Evolutionary conservation across 1,139 yeast species (phyloP).

Genomic region (Kluyveromyces sp.): DNA sequence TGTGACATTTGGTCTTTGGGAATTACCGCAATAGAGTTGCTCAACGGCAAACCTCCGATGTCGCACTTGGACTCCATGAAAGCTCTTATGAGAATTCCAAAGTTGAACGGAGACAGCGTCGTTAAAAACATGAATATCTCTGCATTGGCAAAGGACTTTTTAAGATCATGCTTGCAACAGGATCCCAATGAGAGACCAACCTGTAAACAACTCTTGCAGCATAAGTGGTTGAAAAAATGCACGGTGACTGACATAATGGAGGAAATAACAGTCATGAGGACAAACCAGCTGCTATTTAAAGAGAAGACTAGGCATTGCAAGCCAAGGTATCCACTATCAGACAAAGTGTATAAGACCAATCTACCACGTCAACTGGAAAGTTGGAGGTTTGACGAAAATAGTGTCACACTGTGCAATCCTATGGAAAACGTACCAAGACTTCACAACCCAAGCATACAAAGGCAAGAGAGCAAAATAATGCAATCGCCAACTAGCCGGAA

Average conservation of each 20-base stretch:
- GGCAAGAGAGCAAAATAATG: not conserved
- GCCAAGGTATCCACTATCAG: conserved; percentile 30
- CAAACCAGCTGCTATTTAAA: conserved; percentile 19
- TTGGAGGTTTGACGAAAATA: conserved; percentile 23
- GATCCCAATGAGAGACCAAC: conserved; percentile 50
- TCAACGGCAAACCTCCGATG: conserved; percentile 68
- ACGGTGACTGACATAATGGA: conserved; percentile 17
- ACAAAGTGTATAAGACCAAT: conserved; percentile 27
- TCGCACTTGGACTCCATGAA: conserved; percentile 67
- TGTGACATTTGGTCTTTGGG: conserved; percentile 90
- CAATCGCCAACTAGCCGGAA: conserved; percentile 1
- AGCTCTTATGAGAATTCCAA: conserved; percentile 66
- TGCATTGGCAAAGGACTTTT: conserved; percentile 52
- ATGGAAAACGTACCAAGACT: conserved; percentile 2
- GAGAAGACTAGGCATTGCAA: conserved; percentile 13
- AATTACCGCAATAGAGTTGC: conserved; percentile 69
- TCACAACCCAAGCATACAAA: not conserved
- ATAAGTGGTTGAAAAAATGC: conserved; percentile 37
- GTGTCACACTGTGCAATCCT: not conserved
- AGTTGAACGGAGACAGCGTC: conserved; percentile 58
- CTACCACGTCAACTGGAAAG: conserved; percentile 9
- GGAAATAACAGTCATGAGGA: conserved; percentile 30
- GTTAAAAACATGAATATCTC: conserved; percentile 34
- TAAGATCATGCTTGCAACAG: conserved; percentile 50
- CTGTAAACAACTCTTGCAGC: conserved; percentile 40